Conservation (phyloP, 2,329 filamentous ascomycete species). For the Xylaria sp. region DNA sequence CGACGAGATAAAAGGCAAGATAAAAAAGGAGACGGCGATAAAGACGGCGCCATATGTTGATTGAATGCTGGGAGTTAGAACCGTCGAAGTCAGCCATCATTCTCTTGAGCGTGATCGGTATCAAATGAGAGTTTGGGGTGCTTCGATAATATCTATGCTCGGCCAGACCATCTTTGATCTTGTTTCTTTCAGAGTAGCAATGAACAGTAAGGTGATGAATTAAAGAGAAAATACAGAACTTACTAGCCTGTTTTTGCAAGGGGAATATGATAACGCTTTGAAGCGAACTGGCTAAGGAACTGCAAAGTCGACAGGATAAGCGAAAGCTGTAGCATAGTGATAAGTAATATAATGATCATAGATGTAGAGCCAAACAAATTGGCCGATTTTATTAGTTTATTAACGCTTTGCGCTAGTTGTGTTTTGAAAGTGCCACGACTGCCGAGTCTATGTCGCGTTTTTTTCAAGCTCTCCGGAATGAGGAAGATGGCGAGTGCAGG, state of each 20-base stretch:
- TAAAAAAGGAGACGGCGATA: slow-evolving; percentile 42
- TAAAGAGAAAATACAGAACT: no score
- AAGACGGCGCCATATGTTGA: slow-evolving; percentile 46
- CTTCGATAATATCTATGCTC: no score
- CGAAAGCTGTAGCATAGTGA: slow-evolving; percentile 39
- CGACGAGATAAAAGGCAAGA: slow-evolving; percentile 44
- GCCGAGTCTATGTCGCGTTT: neutral
- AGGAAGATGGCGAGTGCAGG: slow-evolving; percentile 39
- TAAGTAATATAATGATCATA: slow-evolving; percentile 40
- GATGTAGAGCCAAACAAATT: slow-evolving; percentile 40
- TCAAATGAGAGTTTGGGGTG: no score
- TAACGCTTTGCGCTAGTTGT: slow-evolving; percentile 26
- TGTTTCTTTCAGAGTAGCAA: no score
- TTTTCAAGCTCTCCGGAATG: slow-evolving; percentile 45
- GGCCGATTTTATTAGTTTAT: slow-evolving; percentile 39
- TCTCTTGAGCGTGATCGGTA: no score
- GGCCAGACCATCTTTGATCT: no score
- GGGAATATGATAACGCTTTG: slow-evolving; percentile 47
- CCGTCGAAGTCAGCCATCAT: no score
- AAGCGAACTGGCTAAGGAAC: slow-evolving; percentile 48
- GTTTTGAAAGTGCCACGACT: slow-evolving; percentile 16
- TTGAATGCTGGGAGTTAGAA: slow-evolving; percentile 36
- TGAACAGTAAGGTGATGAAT: no score
- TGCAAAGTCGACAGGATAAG: slow-evolving; percentile 42
- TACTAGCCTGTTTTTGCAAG: slow-evolving; percentile 47